phyloP scores from a whole-genome alignment of 805 yeast genomes.

The Suhomyces canberraensis region DNA sequence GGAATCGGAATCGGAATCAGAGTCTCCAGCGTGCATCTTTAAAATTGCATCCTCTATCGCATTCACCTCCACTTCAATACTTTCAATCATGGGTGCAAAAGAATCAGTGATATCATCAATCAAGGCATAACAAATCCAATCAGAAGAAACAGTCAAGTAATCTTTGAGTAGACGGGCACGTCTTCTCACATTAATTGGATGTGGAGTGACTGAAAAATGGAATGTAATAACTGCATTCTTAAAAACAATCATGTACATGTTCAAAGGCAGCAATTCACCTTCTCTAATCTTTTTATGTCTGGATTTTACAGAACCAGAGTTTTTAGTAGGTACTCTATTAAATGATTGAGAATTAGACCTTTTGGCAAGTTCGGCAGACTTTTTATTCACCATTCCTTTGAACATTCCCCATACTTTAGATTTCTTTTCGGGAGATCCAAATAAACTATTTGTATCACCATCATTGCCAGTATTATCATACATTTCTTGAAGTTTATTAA shows the following conservation, averaged over 20 bases:
- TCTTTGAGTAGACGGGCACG: slow-evolving; percentile 85
- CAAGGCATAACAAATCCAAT: slow-evolving; percentile 95
- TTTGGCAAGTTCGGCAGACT: background rate
- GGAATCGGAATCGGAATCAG: slow-evolving; percentile 40
- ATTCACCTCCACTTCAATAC: slow-evolving; percentile 92
- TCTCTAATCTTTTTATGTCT: slow-evolving; percentile 34
- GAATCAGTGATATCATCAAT: slow-evolving; percentile 97
- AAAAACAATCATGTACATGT: slow-evolving; percentile 90
- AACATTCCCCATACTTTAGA: slow-evolving; percentile 15
- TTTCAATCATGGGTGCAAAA: slow-evolving; percentile 92
- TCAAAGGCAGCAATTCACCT: slow-evolving; percentile 78
- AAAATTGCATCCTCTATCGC: slow-evolving; percentile 91
- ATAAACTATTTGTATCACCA: slow-evolving; percentile 17
- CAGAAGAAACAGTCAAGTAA: slow-evolving; percentile 85
- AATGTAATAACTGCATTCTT: slow-evolving; percentile 87
- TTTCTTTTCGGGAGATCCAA: slow-evolving; percentile 16
- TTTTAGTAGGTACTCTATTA: slow-evolving; percentile 10
- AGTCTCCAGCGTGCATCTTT: slow-evolving; percentile 73
- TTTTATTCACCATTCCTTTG: slow-evolving; percentile 8
- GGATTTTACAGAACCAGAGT: slow-evolving; percentile 20
- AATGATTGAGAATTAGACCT: slow-evolving; percentile 1
- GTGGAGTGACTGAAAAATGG: slow-evolving; percentile 94
- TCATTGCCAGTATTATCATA: slow-evolving; percentile 18
- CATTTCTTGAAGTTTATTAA: slow-evolving; percentile 36
- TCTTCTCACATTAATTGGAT: slow-evolving; percentile 91